A percentile compares a stretch with the other conserved stretches of the same genome.
Evolutionary conservation across 208 protist genomes (phyloP).

Genomic region (Acanthamoeba lenticulata): DNA sequence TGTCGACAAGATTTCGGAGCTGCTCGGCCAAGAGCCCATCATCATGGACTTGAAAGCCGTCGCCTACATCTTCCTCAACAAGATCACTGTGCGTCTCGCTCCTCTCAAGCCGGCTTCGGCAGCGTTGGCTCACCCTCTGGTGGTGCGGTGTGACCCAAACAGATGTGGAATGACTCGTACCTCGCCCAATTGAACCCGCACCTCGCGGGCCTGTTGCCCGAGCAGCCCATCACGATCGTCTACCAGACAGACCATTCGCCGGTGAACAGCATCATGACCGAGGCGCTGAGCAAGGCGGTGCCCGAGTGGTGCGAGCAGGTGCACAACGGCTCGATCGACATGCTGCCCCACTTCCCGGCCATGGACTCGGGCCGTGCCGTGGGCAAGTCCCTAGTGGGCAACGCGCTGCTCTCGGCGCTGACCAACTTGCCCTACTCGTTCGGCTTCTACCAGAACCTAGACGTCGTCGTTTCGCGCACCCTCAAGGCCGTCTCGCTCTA

Average conservation of each 20-base stretch:
- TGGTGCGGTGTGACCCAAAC: background rate
- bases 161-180: constrained; percentile 15
- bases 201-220: background rate
- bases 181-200: background rate
- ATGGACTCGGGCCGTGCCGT: background rate
- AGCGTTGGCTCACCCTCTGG: too few relatives aligned
- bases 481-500: background rate
- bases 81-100: background rate
- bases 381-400: background rate
- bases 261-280: background rate
- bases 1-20: background rate
- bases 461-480: background rate
- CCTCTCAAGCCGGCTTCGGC: too few relatives aligned
- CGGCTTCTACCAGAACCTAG: constrained; percentile 33
- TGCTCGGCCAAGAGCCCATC: background rate
- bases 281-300: background rate
- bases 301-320: background rate
- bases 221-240: background rate
- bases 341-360: background rate
- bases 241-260: background rate
- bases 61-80: background rate
- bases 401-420: background rate
- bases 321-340: background rate
- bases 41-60: background rate
- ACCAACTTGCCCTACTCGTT: background rate